Percentiles rank a stretch among this genome's conserved stretches.
Evolutionary conservation across 2,329 filamentous ascomycete genomes (phyloP).

Genomic region (Fusarium sublunatum): DNA sequence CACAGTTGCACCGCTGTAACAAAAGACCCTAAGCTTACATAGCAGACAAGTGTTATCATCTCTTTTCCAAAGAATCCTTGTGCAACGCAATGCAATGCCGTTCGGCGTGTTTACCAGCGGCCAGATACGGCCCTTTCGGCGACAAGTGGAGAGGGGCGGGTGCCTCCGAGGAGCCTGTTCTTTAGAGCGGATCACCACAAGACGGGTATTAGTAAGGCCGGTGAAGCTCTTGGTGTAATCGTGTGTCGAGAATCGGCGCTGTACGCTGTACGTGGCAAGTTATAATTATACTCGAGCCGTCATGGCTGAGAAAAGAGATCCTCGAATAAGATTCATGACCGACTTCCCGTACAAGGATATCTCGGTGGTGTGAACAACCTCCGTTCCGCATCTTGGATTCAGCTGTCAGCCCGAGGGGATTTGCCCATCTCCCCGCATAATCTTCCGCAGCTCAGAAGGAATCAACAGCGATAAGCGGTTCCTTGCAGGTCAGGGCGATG

Average conservation of each 20-base stretch:
- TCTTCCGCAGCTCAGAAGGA: conserved; percentile 11
- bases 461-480: conserved; percentile 32
- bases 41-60: neutral
- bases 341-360: conserved; percentile 35
- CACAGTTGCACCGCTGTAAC: conserved; percentile 1
- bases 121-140: conserved; percentile 36
- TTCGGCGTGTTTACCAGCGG: conserved; percentile 22
- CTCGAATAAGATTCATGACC: conserved; percentile 36
- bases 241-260: conserved; percentile 21
- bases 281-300: no score
- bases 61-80: conserved; percentile 4
- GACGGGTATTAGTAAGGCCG: conserved; percentile 15
- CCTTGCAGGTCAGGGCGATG: conserved; percentile 37
- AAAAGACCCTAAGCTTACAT: conserved; percentile 20
- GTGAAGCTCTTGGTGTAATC: conserved; percentile 22
- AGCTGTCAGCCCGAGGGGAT: neutral
- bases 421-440: conserved; percentile 28
- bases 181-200: conserved; percentile 15
- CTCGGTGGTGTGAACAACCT: conserved; percentile 33
- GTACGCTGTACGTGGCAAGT: no score
- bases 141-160: conserved; percentile 32
- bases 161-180: conserved; percentile 3
- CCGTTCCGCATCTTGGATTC: neutral
- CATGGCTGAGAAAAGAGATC: neutral
- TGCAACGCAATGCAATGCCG: conserved; percentile 23